Percentiles rank a stretch among this genome's conserved stretches.
Evolutionary conservation across 164 flowering plant species (phyloP).

Genomic region (Magnolia sinica): DNA sequence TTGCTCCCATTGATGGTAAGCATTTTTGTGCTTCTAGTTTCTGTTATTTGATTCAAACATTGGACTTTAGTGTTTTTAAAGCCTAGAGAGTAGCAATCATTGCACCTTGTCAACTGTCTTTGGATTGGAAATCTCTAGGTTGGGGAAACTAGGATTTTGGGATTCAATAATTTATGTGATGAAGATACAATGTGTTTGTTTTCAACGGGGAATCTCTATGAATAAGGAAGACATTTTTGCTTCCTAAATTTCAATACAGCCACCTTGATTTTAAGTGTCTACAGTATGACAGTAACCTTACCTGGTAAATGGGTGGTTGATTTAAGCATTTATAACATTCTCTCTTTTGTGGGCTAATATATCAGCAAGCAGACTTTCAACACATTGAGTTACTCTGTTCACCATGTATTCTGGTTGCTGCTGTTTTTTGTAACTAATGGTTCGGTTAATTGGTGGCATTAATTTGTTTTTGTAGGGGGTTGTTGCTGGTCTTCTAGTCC

Average conservation of each 20-base stretch:
- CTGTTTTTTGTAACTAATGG: not conserved
- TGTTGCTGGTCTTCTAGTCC: slow-evolving; percentile 95
- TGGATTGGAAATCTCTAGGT: not conserved
- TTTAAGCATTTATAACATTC: too few relatives aligned
- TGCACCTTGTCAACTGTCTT: not conserved
- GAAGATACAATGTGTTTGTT: not conserved
- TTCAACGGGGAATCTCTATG: not conserved
- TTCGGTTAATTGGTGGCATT: not conserved
- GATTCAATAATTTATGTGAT: too few relatives aligned
- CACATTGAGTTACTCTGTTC: not conserved
- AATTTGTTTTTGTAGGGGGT: slow-evolving; percentile 60
- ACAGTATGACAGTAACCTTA: too few relatives aligned
- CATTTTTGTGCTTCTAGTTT: not conserved
- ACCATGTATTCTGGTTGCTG: not conserved
- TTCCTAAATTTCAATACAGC: too few relatives aligned
- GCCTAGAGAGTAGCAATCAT: not conserved
- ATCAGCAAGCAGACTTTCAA: not conserved
- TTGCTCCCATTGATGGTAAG: not conserved
- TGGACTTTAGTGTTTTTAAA: not conserved
- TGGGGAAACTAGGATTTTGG: not conserved
- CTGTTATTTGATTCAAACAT: not conserved
- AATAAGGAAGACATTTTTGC: not conserved
- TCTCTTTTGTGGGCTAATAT: not conserved
- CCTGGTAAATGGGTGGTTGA: too few relatives aligned
- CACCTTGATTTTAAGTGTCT: too few relatives aligned